Base-by-base conservation (phyloP, 2,329 filamentous ascomycete genomes). In the Botrytis medusae region DNA sequence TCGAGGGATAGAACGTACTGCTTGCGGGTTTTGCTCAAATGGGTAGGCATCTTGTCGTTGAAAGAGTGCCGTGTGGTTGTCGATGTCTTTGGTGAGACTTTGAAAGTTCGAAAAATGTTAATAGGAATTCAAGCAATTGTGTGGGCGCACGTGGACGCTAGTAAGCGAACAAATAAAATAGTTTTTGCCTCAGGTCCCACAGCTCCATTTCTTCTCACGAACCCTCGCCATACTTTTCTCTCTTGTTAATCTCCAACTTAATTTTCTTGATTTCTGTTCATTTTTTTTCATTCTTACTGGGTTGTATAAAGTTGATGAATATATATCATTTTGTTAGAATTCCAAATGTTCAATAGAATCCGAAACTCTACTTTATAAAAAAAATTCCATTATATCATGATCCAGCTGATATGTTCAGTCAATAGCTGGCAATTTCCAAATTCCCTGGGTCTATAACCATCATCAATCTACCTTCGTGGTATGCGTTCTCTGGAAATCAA, bases 21-120 rank as follows among this genome's bases (percentile, higher is more conserved):
- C 89, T 93, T 93, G 86, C 91, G 88, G 85, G 91, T 93, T 87
- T 92, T 92, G 83, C 88, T 88, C 80, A 90, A 87, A 85, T 90
- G 87, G 85, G 91, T 92, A 90, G 91, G 91, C 91, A 91, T 91
- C 83, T 84, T 87, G 86, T 84, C 84, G 84, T 83, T 77, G 74
- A 73, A 74, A 75, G 73, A 74, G 75, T 78, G 77, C 76, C 77
- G 78, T 75, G 72, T 75, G 72, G 67, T 77, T 79, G 76, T 79
- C 54, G 59, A 70, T 73, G 65, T 70, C 72, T 59, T 73, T 73
- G 54, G 44, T 70, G 48, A 57, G 34, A 25, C 32, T 51, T 51
- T 37, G 12, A 22, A 51, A 29, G 22, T 51, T 48, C 37, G 61
- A 63, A 63, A 65, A 65, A 65, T 37, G 63, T 65, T 65, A 48